These are phyloP conservation scores for Chenopodium quinoa DNA, from an alignment of 148 eudicot species.

Conservation along the genomic window DNA sequence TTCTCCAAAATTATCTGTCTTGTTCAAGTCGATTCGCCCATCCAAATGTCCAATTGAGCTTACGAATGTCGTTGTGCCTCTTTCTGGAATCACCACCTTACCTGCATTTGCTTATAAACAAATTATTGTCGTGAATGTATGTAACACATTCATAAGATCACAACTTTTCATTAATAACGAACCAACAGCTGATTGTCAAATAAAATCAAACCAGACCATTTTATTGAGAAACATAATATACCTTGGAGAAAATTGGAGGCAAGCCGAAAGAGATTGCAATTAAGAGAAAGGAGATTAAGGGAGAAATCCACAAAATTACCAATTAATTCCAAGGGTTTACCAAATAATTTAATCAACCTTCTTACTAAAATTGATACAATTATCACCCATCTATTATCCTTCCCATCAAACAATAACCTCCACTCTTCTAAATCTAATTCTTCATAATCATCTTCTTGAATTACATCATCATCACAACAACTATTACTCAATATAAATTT, in stretches of 20 bases:
- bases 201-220: not conserved
- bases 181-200: not conserved
- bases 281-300: constrained; percentile 61
- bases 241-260: constrained; percentile 48
- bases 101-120: constrained; percentile 33
- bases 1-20: constrained; percentile 24
- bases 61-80: constrained; percentile 64
- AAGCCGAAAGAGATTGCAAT: constrained; percentile 46
- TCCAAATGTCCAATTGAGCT: constrained; percentile 81
- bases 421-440: not conserved
- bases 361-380: constrained; percentile 60
- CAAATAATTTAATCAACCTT: constrained; percentile 43
- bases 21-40: constrained; percentile 52
- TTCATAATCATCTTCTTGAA: constrained; percentile 2
- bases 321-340: constrained; percentile 61
- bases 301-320: constrained; percentile 58
- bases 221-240: constrained; percentile 13
- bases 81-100: constrained; percentile 57
- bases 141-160: not conserved
- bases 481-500: constrained; percentile 42
- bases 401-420: constrained; percentile 3
- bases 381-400: constrained; percentile 67
- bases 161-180: too few relatives aligned
- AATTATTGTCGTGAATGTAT: too few relatives aligned
- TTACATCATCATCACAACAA: constrained; percentile 9